Conservation (phyloP, 768 basidiomycete genomes). For the Auriscalpium orientale region DNA sequence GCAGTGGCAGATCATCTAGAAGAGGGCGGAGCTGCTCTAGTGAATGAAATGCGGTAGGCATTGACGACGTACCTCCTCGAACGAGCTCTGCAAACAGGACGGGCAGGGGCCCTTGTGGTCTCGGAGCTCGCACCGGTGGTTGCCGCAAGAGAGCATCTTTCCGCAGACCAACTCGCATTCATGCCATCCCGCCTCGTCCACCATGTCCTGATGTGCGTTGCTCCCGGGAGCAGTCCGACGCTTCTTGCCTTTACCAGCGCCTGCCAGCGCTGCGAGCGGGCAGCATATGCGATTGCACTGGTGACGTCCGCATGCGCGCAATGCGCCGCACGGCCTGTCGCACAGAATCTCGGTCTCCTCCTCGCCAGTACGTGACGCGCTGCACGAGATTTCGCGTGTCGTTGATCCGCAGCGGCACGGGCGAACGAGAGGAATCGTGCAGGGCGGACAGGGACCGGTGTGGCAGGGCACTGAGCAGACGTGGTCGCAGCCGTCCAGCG, state of each 20-base stretch:
- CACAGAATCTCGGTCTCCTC: conserved; percentile 58
- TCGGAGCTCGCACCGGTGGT: conserved; percentile 67
- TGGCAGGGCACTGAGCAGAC: conserved; percentile 68
- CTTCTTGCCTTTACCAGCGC: conserved; percentile 48
- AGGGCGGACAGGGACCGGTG: conserved; percentile 72
- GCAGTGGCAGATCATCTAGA: conserved; percentile 71
- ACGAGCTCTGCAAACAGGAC: conserved; percentile 79
- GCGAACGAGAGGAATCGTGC: conserved; percentile 55
- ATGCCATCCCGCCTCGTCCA: conserved; percentile 64
- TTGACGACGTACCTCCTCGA: conserved; percentile 66
- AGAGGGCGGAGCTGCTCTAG: not conserved
- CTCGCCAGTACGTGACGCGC: conserved; percentile 29
- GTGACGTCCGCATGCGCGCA: conserved; percentile 82
- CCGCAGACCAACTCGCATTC: conserved; percentile 79
- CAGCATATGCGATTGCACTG: conserved; percentile 84
- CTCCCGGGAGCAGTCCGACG: conserved; percentile 41
- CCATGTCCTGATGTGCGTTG: conserved; percentile 32
- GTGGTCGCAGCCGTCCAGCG: conserved; percentile 63
- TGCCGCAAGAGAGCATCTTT: conserved; percentile 64
- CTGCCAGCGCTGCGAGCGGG: conserved; percentile 65
- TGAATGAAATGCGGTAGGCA: not conserved
- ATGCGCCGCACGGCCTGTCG: conserved; percentile 67
- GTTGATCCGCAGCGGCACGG: conserved; percentile 86
- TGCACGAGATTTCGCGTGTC: conserved; percentile 48
- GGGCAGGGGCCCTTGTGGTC: conserved; percentile 84